Conservation (phyloP, 2,329 filamentous ascomycete genomes). For the Xylaria sp. region DNA sequence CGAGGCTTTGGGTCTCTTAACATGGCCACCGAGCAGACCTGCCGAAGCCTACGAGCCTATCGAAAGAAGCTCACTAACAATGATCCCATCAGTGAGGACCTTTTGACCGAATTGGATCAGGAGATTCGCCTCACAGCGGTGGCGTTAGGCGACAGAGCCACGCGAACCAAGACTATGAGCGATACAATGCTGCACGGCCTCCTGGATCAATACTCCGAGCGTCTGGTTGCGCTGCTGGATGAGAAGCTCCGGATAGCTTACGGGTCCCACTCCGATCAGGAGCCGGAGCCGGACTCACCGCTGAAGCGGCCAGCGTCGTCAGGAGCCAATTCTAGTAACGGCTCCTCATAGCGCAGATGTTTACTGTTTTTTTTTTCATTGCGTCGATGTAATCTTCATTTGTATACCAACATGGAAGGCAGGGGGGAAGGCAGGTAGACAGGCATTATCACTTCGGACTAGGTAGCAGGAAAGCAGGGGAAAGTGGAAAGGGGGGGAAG, state of each 20-base stretch:
- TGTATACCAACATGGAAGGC: conserved; percentile 14
- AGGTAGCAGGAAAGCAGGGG: background rate
- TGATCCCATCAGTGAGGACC: conserved; percentile 59
- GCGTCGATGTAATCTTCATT: conserved; percentile 27
- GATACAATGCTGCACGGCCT: conserved; percentile 64
- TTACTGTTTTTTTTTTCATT: conserved; percentile 28
- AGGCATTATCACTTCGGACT: background rate
- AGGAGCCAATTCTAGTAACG: conserved; percentile 26
- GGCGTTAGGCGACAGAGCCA: conserved; percentile 60
- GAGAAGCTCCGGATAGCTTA: conserved; percentile 64
- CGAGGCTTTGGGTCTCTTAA: conserved; percentile 59
- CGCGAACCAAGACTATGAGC: conserved; percentile 56
- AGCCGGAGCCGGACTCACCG: conserved; percentile 25
- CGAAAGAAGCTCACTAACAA: conserved; percentile 63
- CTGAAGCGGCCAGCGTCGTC: conserved; percentile 27
- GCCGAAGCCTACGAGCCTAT: conserved; percentile 63
- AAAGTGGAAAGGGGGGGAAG: no score
- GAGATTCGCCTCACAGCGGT: conserved; percentile 66
- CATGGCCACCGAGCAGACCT: conserved; percentile 66
- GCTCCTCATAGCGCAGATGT: conserved; percentile 25
- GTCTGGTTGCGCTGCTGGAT: conserved; percentile 70
- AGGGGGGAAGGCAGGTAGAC: background rate
- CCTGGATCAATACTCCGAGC: conserved; percentile 75
- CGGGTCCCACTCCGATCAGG: conserved; percentile 30
- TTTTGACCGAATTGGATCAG: conserved; percentile 64